Percentiles rank a stretch among this genome's conserved stretches.
Evolutionary conservation across 202 grass and related monocot genomes (phyloP).

Genomic region (Setaria italica): DNA sequence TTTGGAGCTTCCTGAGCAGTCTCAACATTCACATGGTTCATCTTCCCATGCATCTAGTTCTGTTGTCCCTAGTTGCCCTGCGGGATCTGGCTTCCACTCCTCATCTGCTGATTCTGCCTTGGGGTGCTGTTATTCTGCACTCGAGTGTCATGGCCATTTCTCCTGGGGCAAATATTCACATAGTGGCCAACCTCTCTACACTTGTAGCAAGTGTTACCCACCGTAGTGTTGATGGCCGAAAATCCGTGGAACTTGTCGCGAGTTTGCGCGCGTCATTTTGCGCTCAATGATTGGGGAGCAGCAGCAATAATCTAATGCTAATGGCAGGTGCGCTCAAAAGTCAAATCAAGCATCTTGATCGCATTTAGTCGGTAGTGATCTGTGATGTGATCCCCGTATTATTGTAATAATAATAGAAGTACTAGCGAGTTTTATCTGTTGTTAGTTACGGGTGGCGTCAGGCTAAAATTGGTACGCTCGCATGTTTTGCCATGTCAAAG

Average conservation of each 20-base stretch:
- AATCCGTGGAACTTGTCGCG: not conserved
- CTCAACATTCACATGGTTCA: too few relatives aligned
- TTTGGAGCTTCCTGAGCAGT: too few relatives aligned
- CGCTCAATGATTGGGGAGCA: not conserved
- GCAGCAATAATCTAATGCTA: not conserved
- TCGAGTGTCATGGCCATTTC: too few relatives aligned
- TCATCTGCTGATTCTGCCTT: too few relatives aligned
- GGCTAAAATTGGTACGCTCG: not conserved
- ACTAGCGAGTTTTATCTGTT: not conserved
- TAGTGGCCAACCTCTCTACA: too few relatives aligned
- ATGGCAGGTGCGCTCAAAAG: not conserved
- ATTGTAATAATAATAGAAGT: not conserved
- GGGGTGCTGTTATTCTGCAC: too few relatives aligned
- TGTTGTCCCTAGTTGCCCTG: too few relatives aligned
- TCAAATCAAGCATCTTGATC: conserved; percentile 10
- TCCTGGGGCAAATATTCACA: too few relatives aligned
- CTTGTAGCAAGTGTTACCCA: too few relatives aligned
- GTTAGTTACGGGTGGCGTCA: not conserved
- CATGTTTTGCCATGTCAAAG: not conserved
- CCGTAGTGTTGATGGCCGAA: too few relatives aligned
- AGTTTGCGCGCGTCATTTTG: not conserved
- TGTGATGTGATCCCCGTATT: not conserved
- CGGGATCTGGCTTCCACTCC: too few relatives aligned
- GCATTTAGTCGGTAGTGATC: not conserved
- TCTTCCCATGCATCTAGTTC: too few relatives aligned